These are phyloP conservation scores for Tilletiopsis washingtonensis DNA, from an alignment of 1,284 basidiomycete species.

Conservation along the genomic window DNA sequence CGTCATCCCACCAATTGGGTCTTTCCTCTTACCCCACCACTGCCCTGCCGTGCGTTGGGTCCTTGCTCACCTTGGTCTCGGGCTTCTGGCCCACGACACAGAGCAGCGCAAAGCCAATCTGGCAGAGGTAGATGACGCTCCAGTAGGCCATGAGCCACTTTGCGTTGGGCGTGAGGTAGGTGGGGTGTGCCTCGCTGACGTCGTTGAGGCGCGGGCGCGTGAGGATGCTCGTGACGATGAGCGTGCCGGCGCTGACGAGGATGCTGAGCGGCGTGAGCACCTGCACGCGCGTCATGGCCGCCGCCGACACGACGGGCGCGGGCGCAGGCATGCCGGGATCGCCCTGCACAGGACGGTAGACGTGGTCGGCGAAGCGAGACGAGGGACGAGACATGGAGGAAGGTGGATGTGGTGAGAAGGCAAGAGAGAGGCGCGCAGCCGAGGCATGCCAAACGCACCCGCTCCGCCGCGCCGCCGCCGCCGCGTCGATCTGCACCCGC, in stretches of 20 bases:
- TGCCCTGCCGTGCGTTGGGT: too few species aligned
- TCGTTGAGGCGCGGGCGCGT: conserved; percentile 5
- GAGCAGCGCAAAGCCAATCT: conserved; percentile 72
- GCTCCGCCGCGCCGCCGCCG: too few species aligned
- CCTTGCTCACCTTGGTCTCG: conserved; percentile 63
- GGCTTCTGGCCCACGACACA: conserved; percentile 63
- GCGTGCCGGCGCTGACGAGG: conserved; percentile 2
- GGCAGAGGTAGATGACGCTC: conserved; percentile 50
- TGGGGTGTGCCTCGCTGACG: conserved; percentile 52
- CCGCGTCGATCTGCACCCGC: too few species aligned
- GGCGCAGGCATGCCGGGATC: background rate
- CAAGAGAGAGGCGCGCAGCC: too few species aligned
- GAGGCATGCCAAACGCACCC: too few species aligned
- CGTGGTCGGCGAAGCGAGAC: conserved; percentile 6
- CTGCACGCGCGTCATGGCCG: conserved; percentile 2
- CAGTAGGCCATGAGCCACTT: conserved; percentile 63
- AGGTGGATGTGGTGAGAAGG: too few species aligned
- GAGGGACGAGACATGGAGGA: too few species aligned
- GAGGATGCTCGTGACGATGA: conserved; percentile 3
- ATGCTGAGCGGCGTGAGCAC: conserved; percentile 3
- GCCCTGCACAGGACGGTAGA: conserved; percentile 3
- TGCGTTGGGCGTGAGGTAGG: conserved; percentile 64
- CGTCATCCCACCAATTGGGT: background rate
- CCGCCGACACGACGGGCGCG: background rate
- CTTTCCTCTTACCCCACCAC: background rate